Percentiles rank a stretch among this genome's conserved stretches.
These are phyloP conservation scores for Penicillium goetzii DNA, from an alignment of 495 filamentous ascomycete species.

Conservation along the genomic window DNA sequence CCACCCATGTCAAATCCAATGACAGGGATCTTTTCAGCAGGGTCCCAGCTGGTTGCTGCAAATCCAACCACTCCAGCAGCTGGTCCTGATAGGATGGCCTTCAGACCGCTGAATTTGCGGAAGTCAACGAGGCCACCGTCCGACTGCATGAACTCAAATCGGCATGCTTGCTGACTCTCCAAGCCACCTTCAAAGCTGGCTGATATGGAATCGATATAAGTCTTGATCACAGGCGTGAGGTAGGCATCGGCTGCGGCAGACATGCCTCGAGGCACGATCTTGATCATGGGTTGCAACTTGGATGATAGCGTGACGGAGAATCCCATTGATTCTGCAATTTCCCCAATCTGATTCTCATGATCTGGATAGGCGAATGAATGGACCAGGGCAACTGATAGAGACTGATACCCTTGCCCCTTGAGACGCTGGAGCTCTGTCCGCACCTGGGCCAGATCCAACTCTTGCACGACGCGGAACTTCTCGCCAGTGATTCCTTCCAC, in stretches of 20 bases:
- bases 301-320: constrained; percentile 62
- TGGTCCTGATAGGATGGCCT: constrained; percentile 63
- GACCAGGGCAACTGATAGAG: constrained; percentile 56
- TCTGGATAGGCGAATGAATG: constrained; percentile 60
- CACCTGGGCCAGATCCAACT: constrained; percentile 43
- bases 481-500: constrained; percentile 56
- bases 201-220: constrained; percentile 90
- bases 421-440: constrained; percentile 47
- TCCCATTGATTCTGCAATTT: constrained; percentile 53
- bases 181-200: constrained; percentile 59
- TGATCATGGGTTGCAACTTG: constrained; percentile 85
- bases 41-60: constrained; percentile 89
- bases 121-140: constrained; percentile 61
- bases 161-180: constrained; percentile 49
- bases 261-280: constrained; percentile 75
- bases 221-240: constrained; percentile 91
- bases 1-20: constrained; percentile 99
- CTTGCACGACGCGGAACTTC: constrained; percentile 53
- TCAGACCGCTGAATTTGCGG: constrained; percentile 59
- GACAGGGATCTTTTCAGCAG: constrained; percentile 81
- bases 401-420: constrained; percentile 52
- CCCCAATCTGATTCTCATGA: constrained; percentile 53
- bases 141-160: constrained; percentile 60
- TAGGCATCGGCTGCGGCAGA: constrained; percentile 96
- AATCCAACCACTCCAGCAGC: constrained; percentile 86